These are phyloP conservation scores for Vigna nakashimae DNA, from an alignment of 306 rosid species.

Conservation along the genomic window DNA sequence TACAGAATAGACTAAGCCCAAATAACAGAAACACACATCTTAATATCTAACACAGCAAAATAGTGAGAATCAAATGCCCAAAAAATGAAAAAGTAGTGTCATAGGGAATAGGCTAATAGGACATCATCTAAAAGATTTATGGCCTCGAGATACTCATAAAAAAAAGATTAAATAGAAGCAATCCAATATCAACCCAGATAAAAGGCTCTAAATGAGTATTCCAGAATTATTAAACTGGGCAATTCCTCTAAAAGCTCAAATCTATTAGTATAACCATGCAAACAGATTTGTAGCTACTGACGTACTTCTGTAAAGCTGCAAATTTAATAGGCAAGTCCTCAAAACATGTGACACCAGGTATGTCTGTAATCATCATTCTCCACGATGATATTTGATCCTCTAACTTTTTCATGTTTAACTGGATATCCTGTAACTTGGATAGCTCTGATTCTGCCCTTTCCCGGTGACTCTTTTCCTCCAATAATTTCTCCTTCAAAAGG, in stretches of 20 bases:
- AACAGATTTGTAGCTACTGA: conserved; percentile 41
- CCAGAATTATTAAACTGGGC: conserved; percentile 7
- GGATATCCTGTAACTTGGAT: conserved; percentile 74
- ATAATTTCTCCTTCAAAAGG: conserved; percentile 81
- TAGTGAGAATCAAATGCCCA: conserved; percentile 9
- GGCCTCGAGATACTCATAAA: conserved; percentile 20
- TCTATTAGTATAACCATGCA: conserved; percentile 30
- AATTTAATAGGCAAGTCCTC: conserved; percentile 83
- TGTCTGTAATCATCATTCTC: conserved; percentile 63
- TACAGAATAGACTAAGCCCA: too few relatives aligned
- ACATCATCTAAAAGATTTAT: conserved; percentile 27
- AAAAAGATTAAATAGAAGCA: background rate
- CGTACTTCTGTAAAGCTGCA: conserved; percentile 88
- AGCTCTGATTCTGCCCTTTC: conserved; percentile 85
- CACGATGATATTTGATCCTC: conserved; percentile 86
- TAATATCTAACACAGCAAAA: too few relatives aligned
- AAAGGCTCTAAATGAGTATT: conserved; percentile 18
- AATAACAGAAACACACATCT: too few relatives aligned
- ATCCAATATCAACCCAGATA: conserved; percentile 12
- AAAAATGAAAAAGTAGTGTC: conserved; percentile 2
- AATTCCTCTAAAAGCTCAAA: conserved; percentile 14
- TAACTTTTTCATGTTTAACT: conserved; percentile 65
- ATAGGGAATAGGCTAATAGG: conserved; percentile 25
- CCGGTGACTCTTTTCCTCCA: conserved; percentile 73
- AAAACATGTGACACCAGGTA: conserved; percentile 79